Evolutionary conservation across 768 basidiomycete species (phyloP), one percentile per base, ranked within the genome.

Genomic region (Sporobolomyces phaffii): DNA sequence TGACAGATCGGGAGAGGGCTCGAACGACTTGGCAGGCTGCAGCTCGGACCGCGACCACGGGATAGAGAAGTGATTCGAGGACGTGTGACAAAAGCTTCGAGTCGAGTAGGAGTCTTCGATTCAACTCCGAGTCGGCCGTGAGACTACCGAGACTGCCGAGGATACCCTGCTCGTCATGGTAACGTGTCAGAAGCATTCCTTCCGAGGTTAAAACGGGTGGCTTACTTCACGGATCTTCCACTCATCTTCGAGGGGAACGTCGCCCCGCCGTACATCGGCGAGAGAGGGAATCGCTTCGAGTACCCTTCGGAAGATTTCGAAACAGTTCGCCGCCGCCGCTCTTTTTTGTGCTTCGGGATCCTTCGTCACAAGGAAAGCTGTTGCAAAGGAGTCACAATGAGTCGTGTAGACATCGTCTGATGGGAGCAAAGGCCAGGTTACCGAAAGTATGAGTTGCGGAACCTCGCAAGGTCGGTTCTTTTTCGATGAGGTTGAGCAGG

Each of bases 1-100:
- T 83, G 3, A 93, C 86, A 11, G 86, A 86, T 28, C 94, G 83
- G 44, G 85, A 85, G 43, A 98, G 80, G 0, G 88, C 87, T 20
- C 92, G 81, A 1, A 90, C 82, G 70, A 87, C 88, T 72, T 94
- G 92, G 73, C 90, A 91, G 0, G 89, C 88, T 0, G 89, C 90
- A 49, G 88, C 89, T 9, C 91, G 84, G 5, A 93, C 86, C 1
- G 88, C 89, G 20, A 85, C 80, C 62, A 86, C 83, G 0, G 80
- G 82, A 60, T 89, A 86, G 0, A 80, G 69, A 11, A 92, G 81
- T 17, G 83, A 83, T 2, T 76, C 73, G 62, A 83, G 81, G 36
- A 90, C 76, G 29, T 82, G 77, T 7, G 83, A 82, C 29, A 88
- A 77, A 51, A 90, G 78, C 3, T 79, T 79, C 15, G 83, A 80